Percentiles rank a stretch among this genome's conserved stretches.
phyloP scores from a whole-genome alignment of 768 basidiomycete genomes.

The Chalciporus piperatus region DNA sequence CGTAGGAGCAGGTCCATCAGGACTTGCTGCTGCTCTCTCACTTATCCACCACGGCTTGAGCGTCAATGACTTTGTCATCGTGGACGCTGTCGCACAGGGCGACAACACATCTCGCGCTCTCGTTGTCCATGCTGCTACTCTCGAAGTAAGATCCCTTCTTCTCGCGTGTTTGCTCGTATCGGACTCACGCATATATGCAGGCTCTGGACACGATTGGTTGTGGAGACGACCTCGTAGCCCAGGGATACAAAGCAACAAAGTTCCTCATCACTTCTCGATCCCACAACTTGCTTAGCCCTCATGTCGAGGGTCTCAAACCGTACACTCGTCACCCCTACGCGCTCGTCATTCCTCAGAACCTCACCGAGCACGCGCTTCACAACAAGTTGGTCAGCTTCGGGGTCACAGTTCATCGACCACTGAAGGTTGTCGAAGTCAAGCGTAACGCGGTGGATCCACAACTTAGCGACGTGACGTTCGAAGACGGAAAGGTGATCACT shows the following conservation, averaged over 20 bases:
- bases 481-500: constrained; percentile 42
- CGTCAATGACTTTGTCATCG: constrained; percentile 39
- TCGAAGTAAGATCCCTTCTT: constrained; percentile 40
- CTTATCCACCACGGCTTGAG: constrained; percentile 40
- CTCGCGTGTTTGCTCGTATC: background rate
- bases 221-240: constrained; percentile 37
- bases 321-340: constrained; percentile 47
- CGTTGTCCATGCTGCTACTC: constrained; percentile 51
- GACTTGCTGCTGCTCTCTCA: constrained; percentile 47
- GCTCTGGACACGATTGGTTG: constrained; percentile 44
- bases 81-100: constrained; percentile 38
- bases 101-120: constrained; percentile 46
- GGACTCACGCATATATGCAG: constrained; percentile 37
- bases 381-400: constrained; percentile 32
- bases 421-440: constrained; percentile 38
- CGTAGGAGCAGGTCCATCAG: constrained; percentile 51
- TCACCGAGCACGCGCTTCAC: constrained; percentile 43
- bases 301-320: constrained; percentile 35
- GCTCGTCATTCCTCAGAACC: constrained; percentile 43
- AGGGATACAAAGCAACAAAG: constrained; percentile 32
- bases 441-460: constrained; percentile 25
- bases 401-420: constrained; percentile 37
- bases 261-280: constrained; percentile 34
- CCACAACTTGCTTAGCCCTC: constrained; percentile 21
- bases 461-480: constrained; percentile 43